Conservation (phyloP, 1,139 yeast species). For the Blastobotrys capitulatus region DNA sequence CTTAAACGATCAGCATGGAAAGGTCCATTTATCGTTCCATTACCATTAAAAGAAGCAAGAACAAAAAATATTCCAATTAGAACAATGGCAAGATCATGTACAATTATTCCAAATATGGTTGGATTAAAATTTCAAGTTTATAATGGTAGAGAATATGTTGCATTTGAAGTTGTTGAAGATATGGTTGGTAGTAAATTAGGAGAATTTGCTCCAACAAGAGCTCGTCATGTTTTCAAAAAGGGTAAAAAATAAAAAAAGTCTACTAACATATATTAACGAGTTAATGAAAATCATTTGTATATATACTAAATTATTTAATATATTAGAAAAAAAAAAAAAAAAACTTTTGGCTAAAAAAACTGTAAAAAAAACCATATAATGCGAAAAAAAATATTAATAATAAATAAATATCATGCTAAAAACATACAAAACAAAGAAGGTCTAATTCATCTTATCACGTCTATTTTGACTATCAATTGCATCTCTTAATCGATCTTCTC, state of each 20-base stretch:
- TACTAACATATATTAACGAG: no score
- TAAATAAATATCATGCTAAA: not conserved
- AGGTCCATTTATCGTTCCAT: constrained; percentile 89
- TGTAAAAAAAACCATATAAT: not conserved
- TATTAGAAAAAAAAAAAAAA: not conserved
- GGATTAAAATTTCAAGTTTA: constrained; percentile 92
- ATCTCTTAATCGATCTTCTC: constrained; percentile 67
- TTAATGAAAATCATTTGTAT: not conserved
- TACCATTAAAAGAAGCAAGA: constrained; percentile 82
- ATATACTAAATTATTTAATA: not conserved
- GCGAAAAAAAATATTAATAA: not conserved
- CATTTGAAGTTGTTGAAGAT: constrained; percentile 80
- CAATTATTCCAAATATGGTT: constrained; percentile 90
- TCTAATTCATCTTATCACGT: constrained; percentile 9
- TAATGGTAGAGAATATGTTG: constrained; percentile 92
- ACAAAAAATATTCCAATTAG: constrained; percentile 79
- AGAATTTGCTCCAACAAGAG: constrained; percentile 90
- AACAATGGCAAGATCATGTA: constrained; percentile 91
- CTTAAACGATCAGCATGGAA: constrained; percentile 80
- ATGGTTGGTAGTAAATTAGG: constrained; percentile 98
- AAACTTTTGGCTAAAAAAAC: not conserved
- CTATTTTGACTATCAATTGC: constrained; percentile 30
- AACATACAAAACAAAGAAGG: not conserved
- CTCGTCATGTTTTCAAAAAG: constrained; percentile 78
- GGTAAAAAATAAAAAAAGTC: constrained; percentile 20